These are phyloP conservation scores for Cyberlindnera veronae DNA, from an alignment of 805 yeast genomes.

Conservation along the genomic window DNA sequence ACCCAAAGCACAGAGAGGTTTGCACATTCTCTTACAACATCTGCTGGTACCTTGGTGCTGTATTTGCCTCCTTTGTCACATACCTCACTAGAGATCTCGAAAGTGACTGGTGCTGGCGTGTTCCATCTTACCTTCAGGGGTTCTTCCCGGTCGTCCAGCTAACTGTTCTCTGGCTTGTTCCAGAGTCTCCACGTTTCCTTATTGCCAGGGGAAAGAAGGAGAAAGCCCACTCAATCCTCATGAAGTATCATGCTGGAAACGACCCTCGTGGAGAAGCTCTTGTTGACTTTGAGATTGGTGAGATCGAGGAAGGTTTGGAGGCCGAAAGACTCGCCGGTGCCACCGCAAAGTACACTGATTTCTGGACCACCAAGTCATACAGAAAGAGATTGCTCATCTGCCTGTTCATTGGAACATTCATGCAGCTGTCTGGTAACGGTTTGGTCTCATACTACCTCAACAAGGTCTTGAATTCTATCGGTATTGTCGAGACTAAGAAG, in stretches of 20 bases:
- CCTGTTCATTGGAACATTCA: conserved; percentile 31
- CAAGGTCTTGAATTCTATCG: conserved; percentile 49
- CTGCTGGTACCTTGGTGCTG: conserved; percentile 50
- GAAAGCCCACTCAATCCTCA: conserved; percentile 39
- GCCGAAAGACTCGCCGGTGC: conserved; percentile 34
- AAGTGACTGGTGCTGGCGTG: conserved; percentile 44
- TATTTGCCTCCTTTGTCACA: conserved; percentile 34
- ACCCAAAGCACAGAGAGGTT: conserved; percentile 41
- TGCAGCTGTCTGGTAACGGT: conserved; percentile 50
- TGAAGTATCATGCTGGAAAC: conserved; percentile 36
- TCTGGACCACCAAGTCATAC: conserved; percentile 30
- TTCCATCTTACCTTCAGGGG: conserved; percentile 50
- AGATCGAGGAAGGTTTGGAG: conserved; percentile 38
- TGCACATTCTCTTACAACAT: conserved; percentile 43
- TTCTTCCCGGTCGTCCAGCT: conserved; percentile 43
- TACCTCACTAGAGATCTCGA: conserved; percentile 27
- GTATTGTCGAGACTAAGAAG: conserved; percentile 40
- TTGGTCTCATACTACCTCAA: conserved; percentile 47
- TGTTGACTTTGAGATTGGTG: conserved; percentile 37
- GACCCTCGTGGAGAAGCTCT: conserved; percentile 23
- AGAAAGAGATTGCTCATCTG: conserved; percentile 39
- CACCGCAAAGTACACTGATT: conserved; percentile 34
- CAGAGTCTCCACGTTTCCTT: conserved; percentile 48
- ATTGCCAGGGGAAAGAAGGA: conserved; percentile 38
- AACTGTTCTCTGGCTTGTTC: conserved; percentile 34